Conservation (phyloP, 192 early-diverging fungal genomes). For the Backusella morwellensis region DNA sequence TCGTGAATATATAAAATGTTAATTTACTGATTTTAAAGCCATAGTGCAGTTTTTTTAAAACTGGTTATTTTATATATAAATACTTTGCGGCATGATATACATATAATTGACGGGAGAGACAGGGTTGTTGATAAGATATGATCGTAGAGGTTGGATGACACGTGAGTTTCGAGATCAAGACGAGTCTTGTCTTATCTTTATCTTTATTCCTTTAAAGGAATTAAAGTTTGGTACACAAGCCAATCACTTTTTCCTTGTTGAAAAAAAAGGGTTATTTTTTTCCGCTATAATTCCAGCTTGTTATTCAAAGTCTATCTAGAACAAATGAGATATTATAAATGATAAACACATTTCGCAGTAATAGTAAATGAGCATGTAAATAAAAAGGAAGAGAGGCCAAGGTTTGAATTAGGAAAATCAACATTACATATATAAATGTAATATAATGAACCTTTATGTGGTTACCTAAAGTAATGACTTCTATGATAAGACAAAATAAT, state of each 20-base stretch:
- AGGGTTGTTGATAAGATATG: constrained; percentile 9
- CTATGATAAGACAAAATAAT: neutral
- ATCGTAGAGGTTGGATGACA: neutral
- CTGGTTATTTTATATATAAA: neutral
- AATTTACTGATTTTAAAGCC: neutral
- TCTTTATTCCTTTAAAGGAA: constrained; percentile 6
- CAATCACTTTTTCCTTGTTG: neutral
- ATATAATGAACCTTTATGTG: neutral
- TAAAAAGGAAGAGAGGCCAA: neutral
- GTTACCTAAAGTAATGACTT: constrained; percentile 1
- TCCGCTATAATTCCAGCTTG: neutral
- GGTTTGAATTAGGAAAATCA: neutral
- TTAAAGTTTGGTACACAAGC: neutral
- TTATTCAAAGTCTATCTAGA: neutral
- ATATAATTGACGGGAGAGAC: neutral
- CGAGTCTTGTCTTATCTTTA: neutral
- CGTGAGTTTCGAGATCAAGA: neutral
- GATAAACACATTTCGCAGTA: neutral
- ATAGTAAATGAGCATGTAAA: neutral
- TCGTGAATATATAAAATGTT: neutral
- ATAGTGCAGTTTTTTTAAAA: neutral
- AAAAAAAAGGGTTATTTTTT: neutral
- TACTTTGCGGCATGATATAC: neutral
- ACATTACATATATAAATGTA: neutral
- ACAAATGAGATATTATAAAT: neutral